A percentile compares a stretch with the other conserved stretches of the same genome.
Evolutionary conservation across 2,329 filamentous ascomycete genomes (phyloP).

Genomic region (Sporothrix curviconia): DNA sequence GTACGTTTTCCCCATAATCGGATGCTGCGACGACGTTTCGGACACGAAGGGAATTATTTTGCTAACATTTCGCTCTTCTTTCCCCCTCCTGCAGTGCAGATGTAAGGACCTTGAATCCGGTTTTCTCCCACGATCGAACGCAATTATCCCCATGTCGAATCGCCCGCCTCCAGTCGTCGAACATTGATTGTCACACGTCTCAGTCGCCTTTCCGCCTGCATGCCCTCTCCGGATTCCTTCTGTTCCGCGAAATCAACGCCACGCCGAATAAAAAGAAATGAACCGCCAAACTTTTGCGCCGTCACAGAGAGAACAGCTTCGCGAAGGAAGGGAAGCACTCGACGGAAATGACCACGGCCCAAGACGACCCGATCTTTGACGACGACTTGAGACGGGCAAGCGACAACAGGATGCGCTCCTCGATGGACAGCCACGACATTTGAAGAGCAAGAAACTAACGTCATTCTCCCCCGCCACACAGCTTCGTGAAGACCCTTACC

Average conservation of each 20-base stretch:
- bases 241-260: not conserved
- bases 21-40: not conserved
- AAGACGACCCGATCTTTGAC: not conserved
- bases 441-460: constrained; percentile 1
- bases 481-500: constrained; percentile 99
- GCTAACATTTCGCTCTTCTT: constrained; percentile 3
- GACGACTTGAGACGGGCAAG: not conserved
- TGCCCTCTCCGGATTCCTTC: not conserved
- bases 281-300: not conserved
- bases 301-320: not conserved
- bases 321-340: not conserved
- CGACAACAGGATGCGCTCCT: not conserved
- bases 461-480: constrained; percentile 37
- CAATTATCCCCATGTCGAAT: not conserved
- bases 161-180: not conserved
- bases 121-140: not conserved
- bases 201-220: not conserved
- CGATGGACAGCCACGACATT: not conserved
- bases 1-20: constrained; percentile 16
- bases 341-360: not conserved
- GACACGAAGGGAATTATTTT: not conserved
- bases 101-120: constrained; percentile 55
- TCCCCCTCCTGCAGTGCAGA: constrained; percentile 63
- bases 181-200: not conserved
- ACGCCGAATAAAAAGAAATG: no score